Conservation (phyloP, 2,329 filamentous ascomycete species). For the Botrytis fabae region DNA sequence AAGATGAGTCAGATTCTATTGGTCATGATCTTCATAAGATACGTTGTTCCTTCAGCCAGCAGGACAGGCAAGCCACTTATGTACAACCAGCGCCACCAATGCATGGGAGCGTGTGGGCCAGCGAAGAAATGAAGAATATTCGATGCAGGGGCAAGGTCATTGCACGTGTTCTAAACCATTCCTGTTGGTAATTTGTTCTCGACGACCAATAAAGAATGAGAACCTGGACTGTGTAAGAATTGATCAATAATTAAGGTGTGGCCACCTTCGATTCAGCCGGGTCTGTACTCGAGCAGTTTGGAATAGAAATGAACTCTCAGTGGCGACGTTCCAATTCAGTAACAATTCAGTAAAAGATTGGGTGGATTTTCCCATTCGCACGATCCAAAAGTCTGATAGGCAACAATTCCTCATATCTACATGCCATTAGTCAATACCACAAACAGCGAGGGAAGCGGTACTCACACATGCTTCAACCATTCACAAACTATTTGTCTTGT, state of each 20-base stretch:
- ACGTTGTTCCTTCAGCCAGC: background rate
- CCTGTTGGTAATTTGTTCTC: background rate
- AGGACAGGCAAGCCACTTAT: conserved; percentile 1
- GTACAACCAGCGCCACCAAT: background rate
- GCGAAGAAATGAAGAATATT: conserved; percentile 19
- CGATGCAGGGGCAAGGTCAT: background rate
- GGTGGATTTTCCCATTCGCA: conserved; percentile 45
- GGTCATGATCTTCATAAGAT: background rate
- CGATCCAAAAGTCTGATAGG: conserved; percentile 40
- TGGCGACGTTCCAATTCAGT: background rate
- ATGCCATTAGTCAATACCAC: background rate
- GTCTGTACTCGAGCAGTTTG: background rate
- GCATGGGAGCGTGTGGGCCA: conserved; percentile 2
- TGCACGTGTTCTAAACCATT: background rate
- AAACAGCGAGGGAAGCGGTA: background rate
- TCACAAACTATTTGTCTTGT: conserved; percentile 56
- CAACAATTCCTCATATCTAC: conserved; percentile 35
- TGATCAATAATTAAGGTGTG: background rate
- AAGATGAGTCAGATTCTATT: background rate
- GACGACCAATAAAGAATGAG: background rate
- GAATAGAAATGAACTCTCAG: background rate
- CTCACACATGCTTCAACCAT: conserved; percentile 56
- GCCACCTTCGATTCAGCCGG: background rate
- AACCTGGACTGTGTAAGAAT: background rate
- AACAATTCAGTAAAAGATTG: conserved; percentile 42